phyloP scores from a whole-genome alignment of 2,329 filamentous ascomycete species.

The Meredithiella fracta region DNA sequence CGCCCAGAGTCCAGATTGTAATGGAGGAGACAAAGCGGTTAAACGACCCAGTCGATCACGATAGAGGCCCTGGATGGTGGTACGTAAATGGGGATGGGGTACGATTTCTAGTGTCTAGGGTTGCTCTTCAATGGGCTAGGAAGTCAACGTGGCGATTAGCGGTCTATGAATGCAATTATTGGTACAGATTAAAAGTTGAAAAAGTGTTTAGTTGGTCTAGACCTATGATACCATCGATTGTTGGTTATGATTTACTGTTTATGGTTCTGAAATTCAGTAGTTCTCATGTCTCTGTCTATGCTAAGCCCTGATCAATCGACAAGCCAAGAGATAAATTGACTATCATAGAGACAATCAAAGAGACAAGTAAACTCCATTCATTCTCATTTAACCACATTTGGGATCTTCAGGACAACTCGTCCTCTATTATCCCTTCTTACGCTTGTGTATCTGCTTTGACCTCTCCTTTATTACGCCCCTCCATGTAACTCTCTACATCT shows the following conservation, averaged over 20 bases:
- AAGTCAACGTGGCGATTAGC: background rate
- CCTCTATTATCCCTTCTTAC: too few species aligned
- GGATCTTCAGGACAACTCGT: too few species aligned
- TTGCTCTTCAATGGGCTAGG: background rate
- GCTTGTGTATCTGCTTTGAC: too few species aligned
- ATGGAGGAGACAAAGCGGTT: background rate
- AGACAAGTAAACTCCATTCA: too few species aligned
- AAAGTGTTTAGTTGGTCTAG: too few species aligned
- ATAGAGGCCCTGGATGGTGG: background rate
- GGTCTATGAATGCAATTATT: too few species aligned
- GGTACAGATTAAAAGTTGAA: too few species aligned
- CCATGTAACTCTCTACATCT: too few species aligned
- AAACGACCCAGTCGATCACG: background rate
- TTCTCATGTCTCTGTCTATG: background rate
- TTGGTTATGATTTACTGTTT: background rate
- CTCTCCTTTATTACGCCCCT: too few species aligned
- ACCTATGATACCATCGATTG: background rate
- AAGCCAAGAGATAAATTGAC: background rate
- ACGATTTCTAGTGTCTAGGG: background rate
- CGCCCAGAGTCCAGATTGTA: background rate
- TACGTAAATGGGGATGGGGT: background rate
- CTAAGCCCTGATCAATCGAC: background rate
- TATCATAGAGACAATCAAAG: background rate
- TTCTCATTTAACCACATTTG: too few species aligned
- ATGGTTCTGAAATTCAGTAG: background rate